Evolutionary conservation across 2,329 filamentous ascomycete species (phyloP).

Genomic region (Epichloe sp.): DNA sequence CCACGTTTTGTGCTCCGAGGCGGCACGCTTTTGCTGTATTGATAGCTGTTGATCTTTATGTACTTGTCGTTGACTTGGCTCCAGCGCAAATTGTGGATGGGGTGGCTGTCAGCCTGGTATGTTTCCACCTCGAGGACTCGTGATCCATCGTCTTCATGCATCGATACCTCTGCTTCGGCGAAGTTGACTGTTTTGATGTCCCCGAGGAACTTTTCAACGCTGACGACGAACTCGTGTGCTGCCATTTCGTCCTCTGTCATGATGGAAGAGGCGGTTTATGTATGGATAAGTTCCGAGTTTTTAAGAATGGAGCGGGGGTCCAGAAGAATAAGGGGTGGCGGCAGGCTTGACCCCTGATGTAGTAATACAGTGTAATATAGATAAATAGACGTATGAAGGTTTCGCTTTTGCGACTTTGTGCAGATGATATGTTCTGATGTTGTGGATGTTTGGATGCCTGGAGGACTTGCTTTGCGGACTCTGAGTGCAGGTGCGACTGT

Average conservation of each 20-base stretch:
- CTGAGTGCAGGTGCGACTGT: background rate
- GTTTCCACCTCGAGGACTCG: background rate
- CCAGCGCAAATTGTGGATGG: conserved; percentile 8
- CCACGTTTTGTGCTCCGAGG: background rate
- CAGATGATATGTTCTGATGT: background rate
- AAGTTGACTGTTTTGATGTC: background rate
- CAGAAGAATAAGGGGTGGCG: no score
- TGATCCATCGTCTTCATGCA: background rate
- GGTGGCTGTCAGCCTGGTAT: background rate
- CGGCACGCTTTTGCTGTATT: background rate
- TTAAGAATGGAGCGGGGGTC: no score
- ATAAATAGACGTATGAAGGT: no score
- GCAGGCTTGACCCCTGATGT: no score
- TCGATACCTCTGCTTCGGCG: background rate
- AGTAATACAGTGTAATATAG: no score
- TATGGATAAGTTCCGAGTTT: no score
- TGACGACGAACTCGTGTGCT: background rate
- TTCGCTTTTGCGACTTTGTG: no score
- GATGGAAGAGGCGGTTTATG: background rate
- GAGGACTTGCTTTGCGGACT: background rate
- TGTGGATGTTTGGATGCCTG: background rate
- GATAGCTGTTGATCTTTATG: conserved; percentile 8
- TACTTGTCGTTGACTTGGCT: conserved; percentile 2
- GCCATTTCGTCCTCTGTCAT: background rate
- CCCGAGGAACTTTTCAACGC: background rate